These are phyloP conservation scores for Xylaria sp. DNA, from an alignment of 2,329 filamentous ascomycete species.

Conservation along the genomic window DNA sequence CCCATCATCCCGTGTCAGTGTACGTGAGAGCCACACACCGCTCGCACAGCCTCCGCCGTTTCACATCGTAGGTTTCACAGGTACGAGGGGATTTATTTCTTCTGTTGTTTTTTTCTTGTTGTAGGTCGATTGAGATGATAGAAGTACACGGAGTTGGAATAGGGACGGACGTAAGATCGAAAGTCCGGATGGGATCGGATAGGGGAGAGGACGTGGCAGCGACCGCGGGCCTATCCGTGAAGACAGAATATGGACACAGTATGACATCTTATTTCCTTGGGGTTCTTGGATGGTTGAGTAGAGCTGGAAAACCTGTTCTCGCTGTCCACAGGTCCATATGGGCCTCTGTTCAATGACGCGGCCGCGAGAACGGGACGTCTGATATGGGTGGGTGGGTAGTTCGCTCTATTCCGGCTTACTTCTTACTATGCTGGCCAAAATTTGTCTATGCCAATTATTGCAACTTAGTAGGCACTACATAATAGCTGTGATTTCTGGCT, in stretches of 20 bases:
- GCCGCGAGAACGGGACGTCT: neutral
- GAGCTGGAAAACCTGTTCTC: neutral
- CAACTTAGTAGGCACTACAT: neutral
- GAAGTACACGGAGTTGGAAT: neutral
- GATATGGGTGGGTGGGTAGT: neutral
- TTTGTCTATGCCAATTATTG: neutral
- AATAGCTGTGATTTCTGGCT: neutral
- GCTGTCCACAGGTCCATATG: neutral
- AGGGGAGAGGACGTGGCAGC: neutral
- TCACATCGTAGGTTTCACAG: slow-evolving; percentile 21
- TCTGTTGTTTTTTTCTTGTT: neutral
- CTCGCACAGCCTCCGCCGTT: slow-evolving; percentile 21
- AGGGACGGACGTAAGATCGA: neutral
- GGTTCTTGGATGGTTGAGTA: neutral
- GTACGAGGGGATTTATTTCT: slow-evolving; percentile 12
- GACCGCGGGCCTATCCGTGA: neutral
- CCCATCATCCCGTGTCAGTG: slow-evolving; percentile 14
- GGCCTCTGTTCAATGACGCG: neutral
- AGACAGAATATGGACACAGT: neutral
- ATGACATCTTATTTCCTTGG: neutral
- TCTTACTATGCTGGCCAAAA: neutral
- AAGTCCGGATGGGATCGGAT: neutral
- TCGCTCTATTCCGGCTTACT: neutral
- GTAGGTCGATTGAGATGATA: neutral
- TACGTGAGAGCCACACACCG: slow-evolving; percentile 1